Percentiles rank a stretch among this genome's conserved stretches.
These are phyloP conservation scores for Lactarius deliciosus DNA, from an alignment of 768 basidiomycete genomes.

Conservation along the genomic window DNA sequence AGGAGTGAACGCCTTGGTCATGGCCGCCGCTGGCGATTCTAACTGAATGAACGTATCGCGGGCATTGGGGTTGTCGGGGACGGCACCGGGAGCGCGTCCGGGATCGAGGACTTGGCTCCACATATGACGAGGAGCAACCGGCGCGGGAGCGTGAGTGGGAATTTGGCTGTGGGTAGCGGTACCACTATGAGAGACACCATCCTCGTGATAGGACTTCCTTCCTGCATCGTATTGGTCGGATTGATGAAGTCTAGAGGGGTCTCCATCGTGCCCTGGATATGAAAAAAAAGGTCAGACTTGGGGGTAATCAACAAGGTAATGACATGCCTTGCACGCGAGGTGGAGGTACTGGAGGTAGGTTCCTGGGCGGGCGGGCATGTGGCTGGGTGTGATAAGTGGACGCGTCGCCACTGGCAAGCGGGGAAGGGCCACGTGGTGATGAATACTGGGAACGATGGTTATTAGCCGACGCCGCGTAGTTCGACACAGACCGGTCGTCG, in stretches of 20 bases:
- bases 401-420: conserved; percentile 15
- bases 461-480: conserved; percentile 22
- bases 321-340: conserved; percentile 23
- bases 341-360: conserved; percentile 31
- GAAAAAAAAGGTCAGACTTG: conserved; percentile 2
- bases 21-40: conserved; percentile 63
- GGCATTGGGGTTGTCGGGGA: conserved; percentile 37
- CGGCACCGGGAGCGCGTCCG: conserved; percentile 48
- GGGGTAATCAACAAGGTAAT: not conserved
- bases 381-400: conserved; percentile 12
- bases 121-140: conserved; percentile 61
- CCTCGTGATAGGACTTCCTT: conserved; percentile 58
- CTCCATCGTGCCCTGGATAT: conserved; percentile 40
- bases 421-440: conserved; percentile 26
- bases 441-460: conserved; percentile 21
- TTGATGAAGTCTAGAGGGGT: conserved; percentile 46
- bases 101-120: conserved; percentile 91
- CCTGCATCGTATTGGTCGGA: conserved; percentile 54
- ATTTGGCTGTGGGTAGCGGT: conserved; percentile 14
- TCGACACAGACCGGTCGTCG: conserved; percentile 27
- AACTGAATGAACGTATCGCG: conserved; percentile 72
- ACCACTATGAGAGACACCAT: conserved; percentile 34
- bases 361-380: conserved; percentile 28
- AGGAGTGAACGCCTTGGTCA: conserved; percentile 93
- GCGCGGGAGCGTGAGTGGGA: conserved; percentile 28